Evolutionary conservation across 75 land plant species (phyloP).

Genomic region (Azolla pinnata): DNA sequence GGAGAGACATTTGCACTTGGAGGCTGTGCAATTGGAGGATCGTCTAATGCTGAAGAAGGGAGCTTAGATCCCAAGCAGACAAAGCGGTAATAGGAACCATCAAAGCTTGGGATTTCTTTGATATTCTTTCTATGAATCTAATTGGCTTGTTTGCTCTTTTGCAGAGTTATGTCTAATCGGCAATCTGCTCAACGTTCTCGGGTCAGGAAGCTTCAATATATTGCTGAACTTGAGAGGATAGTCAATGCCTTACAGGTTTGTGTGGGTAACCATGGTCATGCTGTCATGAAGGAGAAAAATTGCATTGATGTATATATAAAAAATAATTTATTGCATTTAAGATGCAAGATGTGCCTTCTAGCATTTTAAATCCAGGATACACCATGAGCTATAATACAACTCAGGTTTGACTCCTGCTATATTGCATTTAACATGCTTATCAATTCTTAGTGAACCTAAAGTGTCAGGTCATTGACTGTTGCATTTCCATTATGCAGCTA

Average conservation of each 20-base stretch:
- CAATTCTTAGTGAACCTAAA: too few species aligned
- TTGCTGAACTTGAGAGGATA: slow-evolving; percentile 31
- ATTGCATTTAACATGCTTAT: too few species aligned
- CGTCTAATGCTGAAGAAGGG: slow-evolving; percentile 2
- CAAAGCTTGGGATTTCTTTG: background rate
- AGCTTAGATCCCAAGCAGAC: slow-evolving; percentile 27
- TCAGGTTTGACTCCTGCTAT: too few species aligned
- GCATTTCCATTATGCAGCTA: too few species aligned
- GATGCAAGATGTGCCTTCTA: too few species aligned
- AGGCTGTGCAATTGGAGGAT: background rate
- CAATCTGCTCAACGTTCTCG: slow-evolving; percentile 41
- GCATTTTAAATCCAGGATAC: too few species aligned
- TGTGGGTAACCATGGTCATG: background rate
- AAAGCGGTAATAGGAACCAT: slow-evolving; percentile 30
- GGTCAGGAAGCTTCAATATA: slow-evolving; percentile 35
- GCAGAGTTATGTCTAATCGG: slow-evolving; percentile 23
- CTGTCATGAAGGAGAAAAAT: background rate
- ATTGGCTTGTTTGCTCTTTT: background rate
- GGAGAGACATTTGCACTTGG: background rate
- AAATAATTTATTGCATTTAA: too few species aligned
- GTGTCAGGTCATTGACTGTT: too few species aligned
- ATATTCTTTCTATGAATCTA: background rate
- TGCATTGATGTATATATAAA: too few species aligned
- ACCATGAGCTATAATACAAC: too few species aligned
- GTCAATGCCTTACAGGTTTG: slow-evolving; percentile 32